Percentiles rank a stretch among this genome's conserved stretches.
phyloP scores from a whole-genome alignment of 192 early-diverging fungal genomes.

The Irineochytrium annulatum region DNA sequence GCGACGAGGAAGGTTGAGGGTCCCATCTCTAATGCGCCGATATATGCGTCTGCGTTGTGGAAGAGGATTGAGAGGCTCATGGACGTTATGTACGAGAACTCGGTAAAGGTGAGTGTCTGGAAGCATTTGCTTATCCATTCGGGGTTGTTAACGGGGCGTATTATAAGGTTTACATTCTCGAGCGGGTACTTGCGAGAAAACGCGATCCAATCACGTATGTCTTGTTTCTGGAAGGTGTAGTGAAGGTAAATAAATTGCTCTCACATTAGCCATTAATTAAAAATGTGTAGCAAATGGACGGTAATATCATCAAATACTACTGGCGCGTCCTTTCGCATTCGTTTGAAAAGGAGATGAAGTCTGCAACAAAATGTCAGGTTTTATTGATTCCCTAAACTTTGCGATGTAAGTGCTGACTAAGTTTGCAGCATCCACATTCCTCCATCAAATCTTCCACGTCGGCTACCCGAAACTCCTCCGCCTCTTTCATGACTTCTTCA shows the following conservation, averaged over 20 bases:
- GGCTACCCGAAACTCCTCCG: conserved; percentile 52
- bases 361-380: conserved; percentile 34
- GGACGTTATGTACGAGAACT: conserved; percentile 39
- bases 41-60: conserved; percentile 35
- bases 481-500: conserved; percentile 45
- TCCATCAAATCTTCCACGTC: conserved; percentile 42
- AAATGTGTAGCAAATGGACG: conserved; percentile 27
- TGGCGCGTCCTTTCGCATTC: conserved; percentile 28
- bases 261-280: neutral
- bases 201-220: conserved; percentile 35
- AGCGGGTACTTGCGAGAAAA: conserved; percentile 39
- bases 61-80: conserved; percentile 38
- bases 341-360: conserved; percentile 39
- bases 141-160: neutral
- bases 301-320: conserved; percentile 29
- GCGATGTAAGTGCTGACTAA: neutral
- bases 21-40: conserved; percentile 6
- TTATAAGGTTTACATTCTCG: conserved; percentile 40
- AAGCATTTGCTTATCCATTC: too few relatives aligned
- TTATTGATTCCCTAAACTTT: neutral
- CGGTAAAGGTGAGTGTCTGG: conserved; percentile 29
- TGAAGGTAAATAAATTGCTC: conserved; percentile 16
- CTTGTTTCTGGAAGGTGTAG: conserved; percentile 42
- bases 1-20: conserved; percentile 4
- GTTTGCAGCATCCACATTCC: conserved; percentile 24